Percentiles rank a stretch among this genome's conserved stretches.
Evolutionary conservation across 78 protist genomes (phyloP).

Genomic region (Neovahlkampfia damariscottae): DNA sequence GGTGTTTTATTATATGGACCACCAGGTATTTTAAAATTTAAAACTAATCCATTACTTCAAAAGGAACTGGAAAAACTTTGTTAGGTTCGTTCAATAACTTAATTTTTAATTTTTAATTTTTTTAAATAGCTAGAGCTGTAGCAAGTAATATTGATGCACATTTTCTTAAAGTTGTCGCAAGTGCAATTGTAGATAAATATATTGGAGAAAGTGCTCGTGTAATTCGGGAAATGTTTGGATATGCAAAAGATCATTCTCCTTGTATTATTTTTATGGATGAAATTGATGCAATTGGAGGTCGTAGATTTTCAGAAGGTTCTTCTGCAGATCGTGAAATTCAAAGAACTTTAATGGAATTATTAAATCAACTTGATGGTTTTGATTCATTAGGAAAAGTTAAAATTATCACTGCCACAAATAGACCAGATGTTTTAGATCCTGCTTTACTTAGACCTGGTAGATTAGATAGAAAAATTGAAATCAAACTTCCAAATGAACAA

Average conservation of each 20-base stretch:
- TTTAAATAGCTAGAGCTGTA: constrained; percentile 95
- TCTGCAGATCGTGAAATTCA: constrained; percentile 97
- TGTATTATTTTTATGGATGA: constrained; percentile 99
- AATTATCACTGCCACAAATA: constrained; percentile 97
- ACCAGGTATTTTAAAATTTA: constrained; percentile 62
- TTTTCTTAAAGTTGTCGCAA: constrained; percentile 95
- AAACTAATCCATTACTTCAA: no score
- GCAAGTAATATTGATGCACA: constrained; percentile 86
- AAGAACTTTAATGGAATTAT: constrained; percentile 97
- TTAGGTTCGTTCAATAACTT: neutral
- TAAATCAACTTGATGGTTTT: constrained; percentile 97
- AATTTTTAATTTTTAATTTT: constrained; percentile 14
- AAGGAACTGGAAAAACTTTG: no score
- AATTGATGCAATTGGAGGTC: constrained; percentile 99
- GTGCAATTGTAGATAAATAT: constrained; percentile 98
- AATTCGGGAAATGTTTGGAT: constrained; percentile 98
- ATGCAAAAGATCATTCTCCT: constrained; percentile 94
- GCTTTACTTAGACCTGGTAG: constrained; percentile 96
- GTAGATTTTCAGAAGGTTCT: constrained; percentile 91
- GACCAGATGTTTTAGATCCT: constrained; percentile 97
- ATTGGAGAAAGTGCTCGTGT: constrained; percentile 98
- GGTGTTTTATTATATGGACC: constrained; percentile 99
- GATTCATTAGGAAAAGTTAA: constrained; percentile 89
- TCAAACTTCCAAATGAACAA: constrained; percentile 95
- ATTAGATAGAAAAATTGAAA: constrained; percentile 87